These are phyloP conservation scores for Metschnikowia reukaufii DNA, from an alignment of 805 yeast species.

Conservation along the genomic window DNA sequence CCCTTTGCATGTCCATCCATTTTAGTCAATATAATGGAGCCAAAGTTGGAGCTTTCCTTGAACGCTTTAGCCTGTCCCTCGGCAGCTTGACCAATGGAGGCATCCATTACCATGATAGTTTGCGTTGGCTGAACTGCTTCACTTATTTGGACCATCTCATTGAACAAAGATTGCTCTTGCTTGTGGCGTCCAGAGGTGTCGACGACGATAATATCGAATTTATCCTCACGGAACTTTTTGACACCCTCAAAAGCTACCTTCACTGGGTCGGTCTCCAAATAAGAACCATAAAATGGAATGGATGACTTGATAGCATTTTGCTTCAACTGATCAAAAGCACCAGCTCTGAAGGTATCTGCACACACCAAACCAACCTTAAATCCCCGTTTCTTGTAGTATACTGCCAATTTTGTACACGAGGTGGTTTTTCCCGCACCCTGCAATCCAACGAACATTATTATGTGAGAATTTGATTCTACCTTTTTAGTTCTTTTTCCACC, in stretches of 20 bases:
- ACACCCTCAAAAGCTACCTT: conserved; percentile 91
- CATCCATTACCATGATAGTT: conserved; percentile 96
- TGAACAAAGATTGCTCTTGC: conserved; percentile 87
- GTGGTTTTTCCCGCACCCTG: conserved; percentile 99
- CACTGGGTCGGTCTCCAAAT: conserved; percentile 94
- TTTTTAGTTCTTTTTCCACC: conserved; percentile 31
- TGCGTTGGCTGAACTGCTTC: conserved; percentile 89
- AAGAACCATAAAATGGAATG: conserved; percentile 92
- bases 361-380: conserved; percentile 95
- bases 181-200: conserved; percentile 98
- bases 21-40: conserved; percentile 91
- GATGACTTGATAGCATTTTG: conserved; percentile 96
- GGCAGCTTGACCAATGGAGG: conserved; percentile 98
- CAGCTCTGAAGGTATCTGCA: conserved; percentile 99
- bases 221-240: conserved; percentile 82
- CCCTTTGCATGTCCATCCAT: conserved; percentile 99
- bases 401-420: conserved; percentile 94
- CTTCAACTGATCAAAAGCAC: conserved; percentile 97
- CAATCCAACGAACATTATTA: conserved; percentile 96
- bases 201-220: conserved; percentile 89
- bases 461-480: conserved; percentile 38
- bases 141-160: conserved; percentile 92
- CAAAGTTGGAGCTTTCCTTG: conserved; percentile 89
- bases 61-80: conserved; percentile 93
- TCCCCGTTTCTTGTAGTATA: conserved; percentile 89